Evolutionary conservation across 768 basidiomycete species (phyloP), one percentile per base, ranked within the genome.

Genomic region (Mycena chlorophos): DNA sequence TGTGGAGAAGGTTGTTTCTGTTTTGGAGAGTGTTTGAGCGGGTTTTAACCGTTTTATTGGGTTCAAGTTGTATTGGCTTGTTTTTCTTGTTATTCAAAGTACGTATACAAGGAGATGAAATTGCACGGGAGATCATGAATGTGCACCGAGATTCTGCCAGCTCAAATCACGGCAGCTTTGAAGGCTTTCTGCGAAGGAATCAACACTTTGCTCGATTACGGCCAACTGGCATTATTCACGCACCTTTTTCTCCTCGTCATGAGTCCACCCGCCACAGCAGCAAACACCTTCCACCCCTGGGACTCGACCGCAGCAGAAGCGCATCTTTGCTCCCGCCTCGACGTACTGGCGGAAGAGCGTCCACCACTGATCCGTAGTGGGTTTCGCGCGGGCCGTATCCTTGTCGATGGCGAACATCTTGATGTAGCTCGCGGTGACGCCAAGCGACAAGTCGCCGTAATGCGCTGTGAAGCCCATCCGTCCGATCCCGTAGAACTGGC

Each of bases 1-100:
- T 20, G 52, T 59, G 26, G 54, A 59, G 42, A 14, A 59, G 51
- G 38, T 57, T 19, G 34, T 57, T 13, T 2, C 27, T 4, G 56
- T 20, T 27, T 26, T 45, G 40, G 28, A 10, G 38, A 42, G n/a
- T n/a, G n/a, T n/a, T n/a, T n/a, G n/a, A n/a, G n/a, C n/a, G n/a
- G n/a, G n/a, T n/a, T n/a, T n/a, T n/a, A n/a, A n/a, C n/a, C n/a
- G n/a, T n/a, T n/a, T n/a, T n/a, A n/a, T n/a, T n/a, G n/a, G n/a
- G n/a, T n/a, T n/a, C n/a, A n/a, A n/a, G n/a, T n/a, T n/a, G n/a
- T n/a, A n/a, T n/a, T n/a, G n/a, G n/a, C n/a, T n/a, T n/a, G n/a
- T n/a, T n/a, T n/a, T n/a, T n/a, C n/a, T n/a, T n/a, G n/a, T n/a
- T n/a, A n/a, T n/a, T n/a, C n/a, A n/a, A n/a, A n/a, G n/a, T n/a